phyloP scores from a whole-genome alignment of 2,329 filamentous ascomycete species.

The Claviceps sorghi region DNA sequence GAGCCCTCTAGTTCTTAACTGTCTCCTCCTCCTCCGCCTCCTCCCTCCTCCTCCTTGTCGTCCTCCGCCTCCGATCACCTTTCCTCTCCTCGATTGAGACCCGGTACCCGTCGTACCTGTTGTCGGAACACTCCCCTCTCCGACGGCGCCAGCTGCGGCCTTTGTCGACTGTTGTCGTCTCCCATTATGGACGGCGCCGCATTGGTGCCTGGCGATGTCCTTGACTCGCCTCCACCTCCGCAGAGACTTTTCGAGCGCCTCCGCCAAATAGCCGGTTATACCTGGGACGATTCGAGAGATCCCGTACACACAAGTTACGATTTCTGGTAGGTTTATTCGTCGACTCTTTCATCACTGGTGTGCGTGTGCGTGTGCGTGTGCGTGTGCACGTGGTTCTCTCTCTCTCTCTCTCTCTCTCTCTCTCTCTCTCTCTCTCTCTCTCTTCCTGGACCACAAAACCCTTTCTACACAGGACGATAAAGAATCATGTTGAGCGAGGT shows the following conservation, averaged over 20 bases:
- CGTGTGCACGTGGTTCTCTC: background rate
- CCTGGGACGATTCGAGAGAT: slow-evolving; percentile 52
- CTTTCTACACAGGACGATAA: no score
- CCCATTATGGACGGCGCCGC: slow-evolving; percentile 35
- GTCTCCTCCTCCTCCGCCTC: background rate
- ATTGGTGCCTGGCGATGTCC: slow-evolving; percentile 36
- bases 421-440: background rate
- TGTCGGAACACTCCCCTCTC: background rate
- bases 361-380: background rate
- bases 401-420: background rate
- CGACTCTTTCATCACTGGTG: background rate
- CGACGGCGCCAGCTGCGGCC: slow-evolving; percentile 1
- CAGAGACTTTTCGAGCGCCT: slow-evolving; percentile 58
- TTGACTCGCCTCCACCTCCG: slow-evolving; percentile 52
- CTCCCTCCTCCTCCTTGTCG: background rate
- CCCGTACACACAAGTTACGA: slow-evolving; percentile 63
- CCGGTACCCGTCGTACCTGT: background rate
- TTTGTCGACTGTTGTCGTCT: slow-evolving; percentile 6
- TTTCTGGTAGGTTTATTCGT: slow-evolving; percentile 49
- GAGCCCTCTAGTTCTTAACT: slow-evolving; percentile 10
- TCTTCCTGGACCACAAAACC: background rate
- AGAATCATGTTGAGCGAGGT: no score
- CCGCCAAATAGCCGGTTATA: slow-evolving; percentile 57
- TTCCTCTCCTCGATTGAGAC: background rate
- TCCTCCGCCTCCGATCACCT: background rate